phyloP scores from a whole-genome alignment of 1,284 basidiomycete species.

The Ganoderma resinaceum region DNA sequence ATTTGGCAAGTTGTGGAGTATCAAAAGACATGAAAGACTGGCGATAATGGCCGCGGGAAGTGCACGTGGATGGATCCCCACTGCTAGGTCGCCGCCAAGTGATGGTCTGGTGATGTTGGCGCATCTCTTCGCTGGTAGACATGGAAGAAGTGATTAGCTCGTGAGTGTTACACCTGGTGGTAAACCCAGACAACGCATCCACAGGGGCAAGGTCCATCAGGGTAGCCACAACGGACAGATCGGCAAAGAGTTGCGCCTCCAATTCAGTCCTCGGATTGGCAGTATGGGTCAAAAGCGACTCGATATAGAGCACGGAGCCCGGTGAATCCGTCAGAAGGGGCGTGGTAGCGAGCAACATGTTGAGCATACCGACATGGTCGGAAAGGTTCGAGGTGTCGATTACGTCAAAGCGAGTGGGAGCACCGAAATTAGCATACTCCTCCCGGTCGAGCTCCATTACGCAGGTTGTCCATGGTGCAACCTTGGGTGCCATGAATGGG shows the following conservation, averaged over 20 bases:
- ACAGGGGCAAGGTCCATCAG: conserved; percentile 52
- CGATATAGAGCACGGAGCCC: conserved; percentile 41
- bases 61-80: background rate
- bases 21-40: background rate
- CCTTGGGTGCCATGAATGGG: background rate
- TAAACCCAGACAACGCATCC: conserved; percentile 51
- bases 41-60: conserved; percentile 19
- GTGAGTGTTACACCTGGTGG: conserved; percentile 49
- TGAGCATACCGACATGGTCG: conserved; percentile 28
- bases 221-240: conserved; percentile 46
- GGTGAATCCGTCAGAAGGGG: conserved; percentile 15
- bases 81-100: conserved; percentile 45
- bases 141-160: conserved; percentile 42
- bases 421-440: conserved; percentile 19
- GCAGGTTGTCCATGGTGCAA: conserved; percentile 17
- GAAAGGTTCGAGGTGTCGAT: conserved; percentile 32
- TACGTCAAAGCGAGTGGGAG: conserved; percentile 28
- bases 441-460: conserved; percentile 10
- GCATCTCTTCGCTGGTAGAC: background rate
- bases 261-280: conserved; percentile 42
- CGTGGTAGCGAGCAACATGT: conserved; percentile 17
- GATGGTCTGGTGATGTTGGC: conserved; percentile 50
- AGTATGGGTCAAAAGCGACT: conserved; percentile 44
- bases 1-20: conserved; percentile 44
- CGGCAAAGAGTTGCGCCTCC: conserved; percentile 43